Evolutionary conservation across 768 basidiomycete genomes (phyloP).

Genomic region (Mycena kentingensis): DNA sequence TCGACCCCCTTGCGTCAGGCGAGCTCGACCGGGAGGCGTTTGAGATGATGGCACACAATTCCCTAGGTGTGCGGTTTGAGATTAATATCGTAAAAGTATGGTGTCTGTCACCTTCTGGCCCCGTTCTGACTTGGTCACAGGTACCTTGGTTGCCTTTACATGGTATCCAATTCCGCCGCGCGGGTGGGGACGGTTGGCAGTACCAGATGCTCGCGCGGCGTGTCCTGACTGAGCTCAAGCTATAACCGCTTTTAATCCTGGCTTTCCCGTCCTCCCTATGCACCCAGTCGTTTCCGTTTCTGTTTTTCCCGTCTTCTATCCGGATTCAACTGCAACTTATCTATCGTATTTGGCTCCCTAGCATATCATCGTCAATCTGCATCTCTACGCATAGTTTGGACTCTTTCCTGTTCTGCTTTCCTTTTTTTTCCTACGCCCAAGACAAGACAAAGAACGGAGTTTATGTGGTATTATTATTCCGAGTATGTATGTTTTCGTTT

Average conservation of each 20-base stretch:
- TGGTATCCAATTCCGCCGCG: constrained; percentile 92
- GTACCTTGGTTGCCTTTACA: constrained; percentile 93
- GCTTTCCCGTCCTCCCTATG: constrained; percentile 6
- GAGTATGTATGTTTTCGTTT: too few relatives aligned
- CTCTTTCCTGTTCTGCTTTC: too few relatives aligned
- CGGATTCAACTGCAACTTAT: too few relatives aligned
- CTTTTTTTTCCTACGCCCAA: too few relatives aligned
- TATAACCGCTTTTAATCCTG: constrained; percentile 45
- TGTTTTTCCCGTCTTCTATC: too few relatives aligned
- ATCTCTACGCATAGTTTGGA: too few relatives aligned
- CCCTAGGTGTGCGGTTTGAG: constrained; percentile 91
- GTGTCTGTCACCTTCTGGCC: constrained; percentile 25
- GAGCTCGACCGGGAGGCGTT: constrained; percentile 69
- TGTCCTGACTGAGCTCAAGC: constrained; percentile 84
- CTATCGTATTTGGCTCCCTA: too few relatives aligned
- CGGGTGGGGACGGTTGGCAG: constrained; percentile 92
- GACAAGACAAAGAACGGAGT: too few relatives aligned
- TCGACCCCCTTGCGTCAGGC: constrained; percentile 62
- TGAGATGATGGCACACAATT: constrained; percentile 72
- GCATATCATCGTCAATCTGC: too few relatives aligned
- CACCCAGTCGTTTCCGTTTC: constrained; percentile 17
- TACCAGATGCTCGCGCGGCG: constrained; percentile 94
- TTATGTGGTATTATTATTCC: too few relatives aligned
- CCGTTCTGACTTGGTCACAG: constrained; percentile 40
- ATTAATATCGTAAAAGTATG: constrained; percentile 95